Base-by-base conservation (phyloP, 2,329 filamentous ascomycete species). In the Sporothrix curviconia region DNA sequence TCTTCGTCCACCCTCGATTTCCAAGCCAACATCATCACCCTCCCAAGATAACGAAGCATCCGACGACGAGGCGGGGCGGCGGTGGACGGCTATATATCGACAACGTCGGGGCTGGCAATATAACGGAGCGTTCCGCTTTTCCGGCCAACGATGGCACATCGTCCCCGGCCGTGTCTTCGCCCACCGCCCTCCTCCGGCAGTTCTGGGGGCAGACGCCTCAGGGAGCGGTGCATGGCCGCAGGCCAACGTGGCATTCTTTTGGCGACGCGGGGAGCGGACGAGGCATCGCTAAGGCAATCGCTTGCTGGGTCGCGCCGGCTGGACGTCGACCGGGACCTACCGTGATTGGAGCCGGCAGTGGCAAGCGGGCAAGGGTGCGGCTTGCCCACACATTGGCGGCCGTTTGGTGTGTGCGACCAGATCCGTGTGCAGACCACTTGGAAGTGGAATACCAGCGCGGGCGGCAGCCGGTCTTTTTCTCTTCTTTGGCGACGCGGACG, bases 301-400 rank as follows among this genome's bases (percentile, higher is more conserved):
- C 73, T 59, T 86, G 83, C 69, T 86, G 83, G 83, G 83, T n/a
- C 83, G 30, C 79, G 76, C 70, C 83, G 80, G 66, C 83, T 85
- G 55, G 76, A 80, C 62, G 76, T 86, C 42, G 74, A 77, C 37
- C n/a, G n/a, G 79, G 82, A 65, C 73, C 80, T 67, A 79, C 80
- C 11, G 64, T 82, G 19, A 77, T 86, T 46, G 81, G 83, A 59
- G 77, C 80, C 52, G 78, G 78, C 61, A 69, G 43, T 77, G 36
- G 44, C 19, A 5, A 15, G n/a, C n/a, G 17, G 15, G 32, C 24
- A 22, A 84, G 89, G 57, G 80, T 99, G 60, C 83, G 91, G 55
- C 97, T 97, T 65, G 92, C 94, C 4, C 82, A 86, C 64, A 92
- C 22, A 84, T 84, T 66, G 88, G 82, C 24, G 47, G 57, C 24